These are phyloP conservation scores for Stachybotrys elegans DNA, from an alignment of 2,329 filamentous ascomycete genomes.

Conservation along the genomic window DNA sequence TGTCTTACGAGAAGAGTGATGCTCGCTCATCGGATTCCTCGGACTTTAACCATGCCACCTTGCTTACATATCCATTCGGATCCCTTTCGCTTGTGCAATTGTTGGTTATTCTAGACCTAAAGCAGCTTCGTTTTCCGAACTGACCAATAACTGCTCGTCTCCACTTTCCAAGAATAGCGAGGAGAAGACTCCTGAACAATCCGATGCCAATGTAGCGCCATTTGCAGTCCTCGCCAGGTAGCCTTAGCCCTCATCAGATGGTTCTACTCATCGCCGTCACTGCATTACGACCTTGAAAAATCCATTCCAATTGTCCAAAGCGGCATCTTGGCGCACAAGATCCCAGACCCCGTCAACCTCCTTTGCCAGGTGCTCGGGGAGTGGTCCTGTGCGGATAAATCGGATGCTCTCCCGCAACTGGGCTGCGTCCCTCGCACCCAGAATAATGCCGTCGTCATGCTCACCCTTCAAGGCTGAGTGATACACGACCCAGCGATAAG, in stretches of 20 bases:
- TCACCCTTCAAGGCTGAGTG: slow-evolving; percentile 2
- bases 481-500: slow-evolving; percentile 8
- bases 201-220: background rate
- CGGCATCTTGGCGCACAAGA: slow-evolving; percentile 6
- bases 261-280: background rate
- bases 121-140: background rate
- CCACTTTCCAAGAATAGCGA: background rate
- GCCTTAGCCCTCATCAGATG: background rate
- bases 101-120: background rate
- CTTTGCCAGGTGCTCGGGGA: slow-evolving; percentile 8
- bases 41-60: too few relatives aligned
- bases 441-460: slow-evolving; percentile 4
- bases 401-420: slow-evolving; percentile 6
- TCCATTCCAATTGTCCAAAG: slow-evolving; percentile 2
- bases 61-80: background rate
- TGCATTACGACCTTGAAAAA: background rate
- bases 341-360: slow-evolving; percentile 10
- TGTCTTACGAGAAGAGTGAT: background rate
- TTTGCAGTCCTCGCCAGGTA: background rate
- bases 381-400: slow-evolving; percentile 5
- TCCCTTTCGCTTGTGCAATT: background rate
- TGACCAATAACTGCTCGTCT: background rate
- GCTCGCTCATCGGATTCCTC: background rate
- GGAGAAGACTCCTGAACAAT: background rate
- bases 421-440: slow-evolving; percentile 3